phyloP scores from a whole-genome alignment of 2,329 filamentous ascomycete species.

The Nothopassalora personata region DNA sequence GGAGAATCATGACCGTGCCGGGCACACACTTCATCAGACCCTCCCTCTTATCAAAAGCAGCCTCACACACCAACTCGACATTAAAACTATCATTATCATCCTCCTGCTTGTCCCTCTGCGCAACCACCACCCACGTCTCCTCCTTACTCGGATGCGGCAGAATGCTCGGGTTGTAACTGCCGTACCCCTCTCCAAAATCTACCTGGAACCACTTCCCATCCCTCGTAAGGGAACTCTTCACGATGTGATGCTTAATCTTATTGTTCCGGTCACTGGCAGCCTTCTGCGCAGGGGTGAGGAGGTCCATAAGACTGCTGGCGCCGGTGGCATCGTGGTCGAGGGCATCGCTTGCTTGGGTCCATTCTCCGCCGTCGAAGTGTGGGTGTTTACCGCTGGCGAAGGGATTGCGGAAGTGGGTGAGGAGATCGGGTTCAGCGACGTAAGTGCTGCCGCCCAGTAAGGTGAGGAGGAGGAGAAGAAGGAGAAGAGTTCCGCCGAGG shows the following conservation, averaged over 20 bases:
- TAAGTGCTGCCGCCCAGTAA: neutral
- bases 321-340: neutral
- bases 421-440: neutral
- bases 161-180: slow-evolving; percentile 5
- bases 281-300: neutral
- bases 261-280: neutral
- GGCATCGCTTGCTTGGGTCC: neutral
- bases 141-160: slow-evolving; percentile 9
- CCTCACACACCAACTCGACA: slow-evolving; percentile 4
- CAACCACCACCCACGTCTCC: slow-evolving; percentile 10
- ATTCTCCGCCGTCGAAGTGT: neutral
- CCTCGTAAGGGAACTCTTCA: neutral
- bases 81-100: slow-evolving; percentile 7
- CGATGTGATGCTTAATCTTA: neutral
- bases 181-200: neutral
- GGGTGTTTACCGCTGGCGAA: neutral
- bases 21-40: neutral
- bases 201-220: neutral
- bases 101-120: slow-evolving; percentile 9
- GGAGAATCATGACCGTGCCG: slow-evolving; percentile 3
- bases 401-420: neutral
- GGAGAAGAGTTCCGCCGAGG: neutral
- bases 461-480: neutral
- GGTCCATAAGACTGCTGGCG: neutral
- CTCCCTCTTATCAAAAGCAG: neutral